Percentiles rank a stretch among this genome's conserved stretches.
Evolutionary conservation across 345 rosid genomes (phyloP).

Genomic region (Aquilaria malaccensis): DNA sequence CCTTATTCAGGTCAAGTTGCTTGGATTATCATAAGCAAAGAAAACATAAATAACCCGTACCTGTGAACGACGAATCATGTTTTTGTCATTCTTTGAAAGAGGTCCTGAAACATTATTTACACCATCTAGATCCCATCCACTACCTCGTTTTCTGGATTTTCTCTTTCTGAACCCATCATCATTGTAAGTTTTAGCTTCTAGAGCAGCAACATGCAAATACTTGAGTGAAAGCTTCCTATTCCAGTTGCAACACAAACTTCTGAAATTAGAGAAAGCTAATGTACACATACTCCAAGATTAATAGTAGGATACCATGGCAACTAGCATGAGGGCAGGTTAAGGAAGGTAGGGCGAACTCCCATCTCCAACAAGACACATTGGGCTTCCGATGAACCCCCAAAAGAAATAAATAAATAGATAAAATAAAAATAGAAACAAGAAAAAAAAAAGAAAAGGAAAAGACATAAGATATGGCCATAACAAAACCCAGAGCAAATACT

Average conservation of each 20-base stretch:
- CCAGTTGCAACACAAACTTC: slow-evolving; percentile 17
- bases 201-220: slow-evolving; percentile 66
- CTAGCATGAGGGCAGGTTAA: no score
- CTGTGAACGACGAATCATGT: slow-evolving; percentile 74
- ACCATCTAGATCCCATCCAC: slow-evolving; percentile 28
- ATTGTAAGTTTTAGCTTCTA: slow-evolving; percentile 40
- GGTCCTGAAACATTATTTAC: slow-evolving; percentile 33
- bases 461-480: no score
- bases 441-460: no score
- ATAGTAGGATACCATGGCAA: no score
- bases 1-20: no score
- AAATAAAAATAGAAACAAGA: no score
- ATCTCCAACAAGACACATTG: no score
- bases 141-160: slow-evolving; percentile 48
- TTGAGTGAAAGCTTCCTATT: slow-evolving; percentile 81
- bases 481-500: no score
- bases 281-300: no score
- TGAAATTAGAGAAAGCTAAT: slow-evolving; percentile 4
- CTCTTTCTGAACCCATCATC: slow-evolving; percentile 59
- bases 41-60: slow-evolving; percentile 24
- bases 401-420: no score
- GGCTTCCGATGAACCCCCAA: no score
- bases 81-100: slow-evolving; percentile 77
- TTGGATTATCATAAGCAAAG: slow-evolving; percentile 3
- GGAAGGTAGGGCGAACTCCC: no score